Conservation (phyloP, 2,329 filamentous ascomycete genomes). For the Venturia nashicola region DNA sequence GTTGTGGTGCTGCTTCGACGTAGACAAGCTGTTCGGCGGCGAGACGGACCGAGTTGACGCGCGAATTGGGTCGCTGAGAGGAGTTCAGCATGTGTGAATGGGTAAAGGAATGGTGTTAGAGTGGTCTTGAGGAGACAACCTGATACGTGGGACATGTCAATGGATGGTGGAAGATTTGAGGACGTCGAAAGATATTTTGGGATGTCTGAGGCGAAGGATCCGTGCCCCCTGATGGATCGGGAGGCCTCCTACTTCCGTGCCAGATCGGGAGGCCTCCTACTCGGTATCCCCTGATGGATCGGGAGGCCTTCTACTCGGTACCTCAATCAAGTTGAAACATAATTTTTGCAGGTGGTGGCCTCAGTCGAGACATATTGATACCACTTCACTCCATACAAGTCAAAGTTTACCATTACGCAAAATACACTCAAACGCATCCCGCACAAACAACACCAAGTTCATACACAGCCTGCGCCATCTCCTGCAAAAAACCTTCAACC, state of each 20-base stretch:
- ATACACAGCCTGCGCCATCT: not conserved
- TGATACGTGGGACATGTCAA: constrained; percentile 4
- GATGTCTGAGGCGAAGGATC: not conserved
- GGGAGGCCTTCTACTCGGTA: too few relatives aligned
- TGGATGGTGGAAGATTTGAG: not conserved
- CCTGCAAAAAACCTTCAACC: not conserved
- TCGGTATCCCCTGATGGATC: too few relatives aligned
- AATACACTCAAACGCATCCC: too few relatives aligned
- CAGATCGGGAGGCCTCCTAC: too few relatives aligned
- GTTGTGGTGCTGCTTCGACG: not conserved
- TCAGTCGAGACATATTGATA: too few relatives aligned
- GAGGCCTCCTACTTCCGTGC: not conserved
- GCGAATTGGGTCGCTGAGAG: constrained; percentile 5
- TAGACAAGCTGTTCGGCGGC: not conserved
- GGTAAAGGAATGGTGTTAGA: constrained; percentile 10
- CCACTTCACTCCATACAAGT: too few relatives aligned
- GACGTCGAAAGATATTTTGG: not conserved
- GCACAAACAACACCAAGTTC: not conserved
- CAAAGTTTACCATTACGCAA: too few relatives aligned
- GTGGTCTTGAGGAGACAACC: not conserved
- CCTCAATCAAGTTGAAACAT: too few relatives aligned
- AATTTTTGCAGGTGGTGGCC: too few relatives aligned
- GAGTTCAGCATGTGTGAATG: constrained; percentile 8
- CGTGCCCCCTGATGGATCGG: not conserved
- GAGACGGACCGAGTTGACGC: not conserved